These are phyloP conservation scores for Dothistroma pini DNA, from an alignment of 2,329 filamentous ascomycete species.

Conservation along the genomic window DNA sequence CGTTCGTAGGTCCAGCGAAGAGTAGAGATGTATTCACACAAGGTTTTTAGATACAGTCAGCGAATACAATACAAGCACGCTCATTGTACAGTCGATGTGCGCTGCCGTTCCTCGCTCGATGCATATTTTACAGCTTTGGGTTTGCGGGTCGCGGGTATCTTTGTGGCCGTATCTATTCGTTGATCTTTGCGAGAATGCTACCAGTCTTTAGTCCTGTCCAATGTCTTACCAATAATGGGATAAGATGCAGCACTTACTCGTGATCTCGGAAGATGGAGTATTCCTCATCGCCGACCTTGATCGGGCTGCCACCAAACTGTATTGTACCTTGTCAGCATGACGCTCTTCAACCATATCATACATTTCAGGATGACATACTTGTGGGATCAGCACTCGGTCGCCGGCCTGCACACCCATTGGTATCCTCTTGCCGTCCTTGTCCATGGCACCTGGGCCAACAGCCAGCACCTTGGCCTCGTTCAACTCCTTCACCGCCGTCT, in stretches of 20 bases:
- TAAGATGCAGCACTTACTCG: conserved; percentile 65
- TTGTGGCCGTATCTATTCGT: conserved; percentile 61
- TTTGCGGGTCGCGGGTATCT: conserved; percentile 16
- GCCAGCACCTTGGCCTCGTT: conserved; percentile 97
- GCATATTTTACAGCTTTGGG: conserved; percentile 25
- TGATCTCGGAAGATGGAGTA: conserved; percentile 94
- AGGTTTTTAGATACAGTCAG: conserved; percentile 8
- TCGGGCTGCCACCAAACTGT: conserved; percentile 86
- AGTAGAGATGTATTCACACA: conserved; percentile 14
- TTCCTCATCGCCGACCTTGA: conserved; percentile 98
- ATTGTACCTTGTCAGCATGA: conserved; percentile 3
- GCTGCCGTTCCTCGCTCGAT: conserved; percentile 14
- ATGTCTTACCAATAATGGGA: no score
- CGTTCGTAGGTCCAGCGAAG: conserved; percentile 2
- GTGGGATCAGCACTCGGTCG: conserved; percentile 93
- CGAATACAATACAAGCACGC: conserved; percentile 9
- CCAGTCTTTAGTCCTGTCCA: conserved; percentile 18
- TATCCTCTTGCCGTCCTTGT: conserved; percentile 85
- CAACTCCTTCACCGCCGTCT: conserved; percentile 94
- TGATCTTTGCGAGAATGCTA: conserved; percentile 98
- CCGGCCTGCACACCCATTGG: conserved; percentile 77
- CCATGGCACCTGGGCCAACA: conserved; percentile 82
- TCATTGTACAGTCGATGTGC: conserved; percentile 3
- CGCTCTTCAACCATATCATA: neutral
- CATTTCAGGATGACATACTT: conserved; percentile 56